phyloP scores from a whole-genome alignment of 179 eudicot genomes.

The Silene vulgaris region DNA sequence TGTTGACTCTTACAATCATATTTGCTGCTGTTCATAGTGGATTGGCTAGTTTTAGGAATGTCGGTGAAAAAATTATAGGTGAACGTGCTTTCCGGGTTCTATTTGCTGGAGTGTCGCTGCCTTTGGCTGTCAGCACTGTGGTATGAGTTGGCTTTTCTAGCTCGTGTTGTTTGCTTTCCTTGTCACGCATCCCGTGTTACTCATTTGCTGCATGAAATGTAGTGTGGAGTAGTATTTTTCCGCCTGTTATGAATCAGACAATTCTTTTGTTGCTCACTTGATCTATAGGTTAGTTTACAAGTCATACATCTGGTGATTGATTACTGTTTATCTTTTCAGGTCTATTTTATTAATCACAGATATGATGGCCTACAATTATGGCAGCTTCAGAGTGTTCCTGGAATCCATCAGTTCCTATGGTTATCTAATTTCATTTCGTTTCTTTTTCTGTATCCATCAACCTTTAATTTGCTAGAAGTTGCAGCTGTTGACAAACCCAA shows the following conservation, averaged over 20 bases:
- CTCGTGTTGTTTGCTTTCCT: background rate
- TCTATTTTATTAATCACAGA: slow-evolving; percentile 93
- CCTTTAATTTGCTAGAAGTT: slow-evolving; percentile 89
- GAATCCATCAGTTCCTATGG: slow-evolving; percentile 74
- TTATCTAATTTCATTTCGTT: slow-evolving; percentile 66
- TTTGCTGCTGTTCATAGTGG: slow-evolving; percentile 94
- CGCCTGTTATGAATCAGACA: background rate
- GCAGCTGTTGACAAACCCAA: slow-evolving; percentile 98
- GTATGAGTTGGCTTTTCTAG: slow-evolving; percentile 41
- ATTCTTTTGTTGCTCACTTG: background rate
- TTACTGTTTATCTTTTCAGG: slow-evolving; percentile 41
- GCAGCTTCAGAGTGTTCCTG: slow-evolving; percentile 78
- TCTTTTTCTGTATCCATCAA: slow-evolving; percentile 89
- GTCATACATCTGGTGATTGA: background rate
- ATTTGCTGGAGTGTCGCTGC: slow-evolving; percentile 90
- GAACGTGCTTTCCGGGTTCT: slow-evolving; percentile 92
- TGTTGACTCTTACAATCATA: slow-evolving; percentile 69
- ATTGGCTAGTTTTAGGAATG: slow-evolving; percentile 73
- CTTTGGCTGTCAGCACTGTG: slow-evolving; percentile 84
- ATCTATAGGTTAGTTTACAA: background rate
- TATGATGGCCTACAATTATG: slow-evolving; percentile 89
- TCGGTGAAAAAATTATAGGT: slow-evolving; percentile 80
- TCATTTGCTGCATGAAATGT: background rate
- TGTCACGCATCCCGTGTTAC: background rate
- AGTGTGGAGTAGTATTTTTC: background rate